Evolutionary conservation across 2,329 filamentous ascomycete genomes (phyloP), one percentile per base, ranked within the genome.

Genomic region (Byssothecium circinans): DNA sequence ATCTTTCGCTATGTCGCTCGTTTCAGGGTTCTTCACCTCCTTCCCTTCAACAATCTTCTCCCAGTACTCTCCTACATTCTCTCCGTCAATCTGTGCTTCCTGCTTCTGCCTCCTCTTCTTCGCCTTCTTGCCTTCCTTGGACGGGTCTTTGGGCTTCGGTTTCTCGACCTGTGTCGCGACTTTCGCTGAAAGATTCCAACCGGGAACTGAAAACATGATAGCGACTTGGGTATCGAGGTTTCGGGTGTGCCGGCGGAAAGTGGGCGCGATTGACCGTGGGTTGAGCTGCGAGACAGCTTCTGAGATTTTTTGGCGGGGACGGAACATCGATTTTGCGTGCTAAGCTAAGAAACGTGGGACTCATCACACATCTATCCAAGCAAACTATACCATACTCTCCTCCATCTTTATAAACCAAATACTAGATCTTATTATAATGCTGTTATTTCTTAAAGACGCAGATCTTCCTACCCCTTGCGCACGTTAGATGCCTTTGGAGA

Each of bases 191-290:
- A 96, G 79, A 32, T 89, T 89, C 91, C 92, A 96, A 59, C 94
- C 94, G 64, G 89, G 88, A 23, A 97, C 91, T 8, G 91, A 86
- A 71, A 97, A 97, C 92, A 97, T 92, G 72, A 51, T 54, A 33
- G 48, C 40, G 38, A 32, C 17, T 30, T 30, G 15, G 27, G 18
- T n/a, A 8, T 7, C 6, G 22, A 36, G 19, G 15, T 15, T 32
- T 14, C 14, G 19, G 19, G 27, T 17, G 11, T 27, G 18, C n/a
- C 3, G 8, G 19, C 10, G 3, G 3, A 18, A n/a, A 15, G 17
- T 17, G 29, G n/a, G 17, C 19, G 27, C 6, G 15, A 14, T 35
- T 2, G 40, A 22, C 15, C 17, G 8, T 18, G 3, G 14, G n/a
- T 22, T 23, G 20, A n/a, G 7, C 5, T 15, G 6, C 8, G 41